A percentile compares a stretch with the other conserved stretches of the same genome.
phyloP scores from a whole-genome alignment of 2,329 filamentous ascomycete genomes.

The Alternaria ventricosa region DNA sequence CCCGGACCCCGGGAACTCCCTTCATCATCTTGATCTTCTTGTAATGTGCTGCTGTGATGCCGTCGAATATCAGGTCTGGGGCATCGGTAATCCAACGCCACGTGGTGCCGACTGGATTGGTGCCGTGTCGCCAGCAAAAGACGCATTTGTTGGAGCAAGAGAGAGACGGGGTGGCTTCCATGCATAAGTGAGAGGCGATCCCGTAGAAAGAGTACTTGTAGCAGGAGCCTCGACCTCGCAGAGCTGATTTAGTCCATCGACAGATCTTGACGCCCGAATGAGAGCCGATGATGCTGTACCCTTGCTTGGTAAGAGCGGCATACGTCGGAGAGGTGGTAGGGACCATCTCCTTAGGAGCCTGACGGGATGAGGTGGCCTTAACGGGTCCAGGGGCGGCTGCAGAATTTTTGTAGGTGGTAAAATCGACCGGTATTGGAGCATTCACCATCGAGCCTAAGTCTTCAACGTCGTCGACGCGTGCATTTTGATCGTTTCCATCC shows the following conservation, averaged over 20 bases:
- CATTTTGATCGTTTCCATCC: constrained; percentile 45
- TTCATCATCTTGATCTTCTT: constrained; percentile 98
- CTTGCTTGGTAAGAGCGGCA: constrained; percentile 89
- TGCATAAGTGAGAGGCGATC: constrained; percentile 94
- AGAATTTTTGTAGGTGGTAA: constrained; percentile 71
- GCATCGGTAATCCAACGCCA: constrained; percentile 97
- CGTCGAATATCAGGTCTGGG: constrained; percentile 85
- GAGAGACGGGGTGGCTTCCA: constrained; percentile 95
- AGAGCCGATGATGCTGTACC: constrained; percentile 92
- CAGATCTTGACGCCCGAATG: constrained; percentile 98
- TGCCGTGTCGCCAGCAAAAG: constrained; percentile 98
- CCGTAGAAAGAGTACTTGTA: constrained; percentile 99
- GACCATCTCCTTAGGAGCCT: constrained; percentile 83
- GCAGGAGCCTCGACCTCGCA: constrained; percentile 90
- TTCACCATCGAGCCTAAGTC: constrained; percentile 75
- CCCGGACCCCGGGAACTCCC: constrained; percentile 88
- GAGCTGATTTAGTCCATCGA: constrained; percentile 96
- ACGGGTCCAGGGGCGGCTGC: constrained; percentile 57
- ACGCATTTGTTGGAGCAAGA: constrained; percentile 99
- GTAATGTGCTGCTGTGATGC: constrained; percentile 91
- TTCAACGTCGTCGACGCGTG: constrained; percentile 76
- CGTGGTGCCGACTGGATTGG: constrained; percentile 93
- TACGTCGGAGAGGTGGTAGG: constrained; percentile 89
- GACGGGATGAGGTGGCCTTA: constrained; percentile 51
- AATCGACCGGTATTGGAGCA: constrained; percentile 75